Base-by-base conservation (phyloP, 495 filamentous ascomycete species). In the Aspergillus nidulans region DNA sequence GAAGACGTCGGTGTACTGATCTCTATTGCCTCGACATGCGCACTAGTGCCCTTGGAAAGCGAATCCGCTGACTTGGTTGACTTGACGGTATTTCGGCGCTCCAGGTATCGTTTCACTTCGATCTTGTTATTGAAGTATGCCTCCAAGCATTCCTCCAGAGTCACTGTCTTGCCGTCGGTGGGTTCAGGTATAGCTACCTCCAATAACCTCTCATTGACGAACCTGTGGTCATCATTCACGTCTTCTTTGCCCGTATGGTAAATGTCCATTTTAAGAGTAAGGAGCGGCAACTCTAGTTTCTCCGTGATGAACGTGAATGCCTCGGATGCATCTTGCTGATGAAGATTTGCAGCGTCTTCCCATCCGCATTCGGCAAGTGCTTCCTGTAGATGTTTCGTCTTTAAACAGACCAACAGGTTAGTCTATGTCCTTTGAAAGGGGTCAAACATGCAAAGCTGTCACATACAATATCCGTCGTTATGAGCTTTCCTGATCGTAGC, bases 261-360 rank as follows among this genome's bases (percentile, higher is more conserved):
- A 23, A 98, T 85, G 62, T 97, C 91, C 77, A 97, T 92, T 59
- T 95, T 95, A 16, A 98, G 72, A 0, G 92, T 90, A 19, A 98
- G 82, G 7, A 96, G 81, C 5, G 94, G 94, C 24, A 98, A 69
- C 55, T 95, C 84, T 28, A 98, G 76, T 34, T 83, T 90, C 49
- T 89, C 92, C 2, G 92, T 95, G 47, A 98, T 90, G 69, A 96
- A 96, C 0, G 85, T 87, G 66, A 97, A 98, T 2, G 92, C 92
- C 67, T 98, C 94, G 0, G 94, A 97, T 2, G 87, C 85, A 69
- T 98, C 94, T 63, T 98, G 94, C 67, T 98, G 94, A 52, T 81
- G 77, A 24, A 89, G 63, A 39, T 79, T 72, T 15, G 79, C 79
- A 32, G 92, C 92, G 44, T 95, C 92, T 63, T 81, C 75, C 94